Evolutionary conservation across 2,329 filamentous ascomycete species (phyloP).

Genomic region (Arthrobotrys musiformis): DNA sequence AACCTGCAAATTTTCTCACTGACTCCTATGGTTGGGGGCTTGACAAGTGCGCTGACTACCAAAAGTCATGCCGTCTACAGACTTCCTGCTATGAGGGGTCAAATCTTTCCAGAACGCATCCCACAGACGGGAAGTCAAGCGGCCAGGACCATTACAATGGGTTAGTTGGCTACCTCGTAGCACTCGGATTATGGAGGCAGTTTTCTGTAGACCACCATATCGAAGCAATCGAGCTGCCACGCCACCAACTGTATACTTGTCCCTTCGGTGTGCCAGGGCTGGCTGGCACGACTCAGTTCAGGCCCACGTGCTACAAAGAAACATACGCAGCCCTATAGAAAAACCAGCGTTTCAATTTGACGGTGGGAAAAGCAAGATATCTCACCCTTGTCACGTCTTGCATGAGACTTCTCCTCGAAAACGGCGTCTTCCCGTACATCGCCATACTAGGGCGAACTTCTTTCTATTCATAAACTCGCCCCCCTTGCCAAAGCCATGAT

Average conservation of each 20-base stretch:
- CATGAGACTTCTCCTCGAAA: slow-evolving; percentile 42
- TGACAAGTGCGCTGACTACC: background rate
- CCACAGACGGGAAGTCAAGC: background rate
- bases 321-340: slow-evolving; percentile 29
- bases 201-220: background rate
- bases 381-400: slow-evolving; percentile 38
- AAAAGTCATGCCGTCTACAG: background rate
- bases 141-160: background rate
- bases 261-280: background rate
- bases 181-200: background rate
- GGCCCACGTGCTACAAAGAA: slow-evolving; percentile 54
- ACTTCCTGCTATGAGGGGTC: background rate
- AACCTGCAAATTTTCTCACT: background rate
- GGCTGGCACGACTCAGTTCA: slow-evolving; percentile 42
- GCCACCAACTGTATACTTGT: slow-evolving; percentile 42
- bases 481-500: slow-evolving; percentile 13
- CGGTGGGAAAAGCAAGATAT: slow-evolving; percentile 22
- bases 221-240: slow-evolving; percentile 10
- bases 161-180: background rate
- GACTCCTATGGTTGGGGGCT: background rate
- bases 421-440: slow-evolving; percentile 49
- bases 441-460: slow-evolving; percentile 12
- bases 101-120: background rate
- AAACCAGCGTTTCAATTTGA: slow-evolving; percentile 30
- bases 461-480: slow-evolving; percentile 30